phyloP scores from a whole-genome alignment of 2,329 filamentous ascomycete species.

The Byssochlamys sp. region DNA sequence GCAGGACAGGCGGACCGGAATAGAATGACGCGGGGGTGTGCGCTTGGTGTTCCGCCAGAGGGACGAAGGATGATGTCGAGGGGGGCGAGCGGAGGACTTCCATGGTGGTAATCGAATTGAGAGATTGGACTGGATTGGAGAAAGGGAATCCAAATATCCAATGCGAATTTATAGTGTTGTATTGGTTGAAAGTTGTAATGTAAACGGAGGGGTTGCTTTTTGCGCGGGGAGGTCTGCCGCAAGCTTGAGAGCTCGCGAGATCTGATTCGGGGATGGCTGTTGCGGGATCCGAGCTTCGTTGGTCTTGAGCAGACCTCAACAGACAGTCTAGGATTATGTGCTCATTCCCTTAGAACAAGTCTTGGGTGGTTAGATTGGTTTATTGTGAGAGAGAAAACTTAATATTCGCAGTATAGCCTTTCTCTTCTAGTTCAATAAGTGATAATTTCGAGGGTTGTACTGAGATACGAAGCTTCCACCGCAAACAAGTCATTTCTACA shows the following conservation, averaged over 20 bases:
- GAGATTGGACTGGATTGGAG: not conserved
- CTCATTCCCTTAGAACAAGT: too few relatives aligned
- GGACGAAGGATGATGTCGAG: constrained; percentile 31
- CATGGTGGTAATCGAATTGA: constrained; percentile 19
- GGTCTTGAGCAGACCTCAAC: not conserved
- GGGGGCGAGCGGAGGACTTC: constrained; percentile 33
- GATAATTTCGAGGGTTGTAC: too few relatives aligned
- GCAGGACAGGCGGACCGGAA: constrained; percentile 36
- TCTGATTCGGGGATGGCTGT: not conserved
- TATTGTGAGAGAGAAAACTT: too few relatives aligned
- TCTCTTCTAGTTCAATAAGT: too few relatives aligned
- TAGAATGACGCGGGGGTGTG: constrained; percentile 41
- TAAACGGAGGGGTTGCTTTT: not conserved
- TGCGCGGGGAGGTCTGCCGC: not conserved
- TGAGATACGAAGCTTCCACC: too few relatives aligned
- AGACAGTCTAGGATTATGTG: too few relatives aligned
- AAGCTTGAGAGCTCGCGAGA: not conserved
- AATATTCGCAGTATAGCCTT: too few relatives aligned
- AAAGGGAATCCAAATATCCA: not conserved
- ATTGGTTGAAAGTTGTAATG: not conserved
- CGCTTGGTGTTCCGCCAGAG: constrained; percentile 38
- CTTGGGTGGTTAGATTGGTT: too few relatives aligned
- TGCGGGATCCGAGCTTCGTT: not conserved
- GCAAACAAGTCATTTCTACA: too few relatives aligned
- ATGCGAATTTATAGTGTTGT: not conserved